Evolutionary conservation across 768 basidiomycete genomes (phyloP), one percentile per base, ranked within the genome.

Genomic region (Cystofilobasidium macerans): DNA sequence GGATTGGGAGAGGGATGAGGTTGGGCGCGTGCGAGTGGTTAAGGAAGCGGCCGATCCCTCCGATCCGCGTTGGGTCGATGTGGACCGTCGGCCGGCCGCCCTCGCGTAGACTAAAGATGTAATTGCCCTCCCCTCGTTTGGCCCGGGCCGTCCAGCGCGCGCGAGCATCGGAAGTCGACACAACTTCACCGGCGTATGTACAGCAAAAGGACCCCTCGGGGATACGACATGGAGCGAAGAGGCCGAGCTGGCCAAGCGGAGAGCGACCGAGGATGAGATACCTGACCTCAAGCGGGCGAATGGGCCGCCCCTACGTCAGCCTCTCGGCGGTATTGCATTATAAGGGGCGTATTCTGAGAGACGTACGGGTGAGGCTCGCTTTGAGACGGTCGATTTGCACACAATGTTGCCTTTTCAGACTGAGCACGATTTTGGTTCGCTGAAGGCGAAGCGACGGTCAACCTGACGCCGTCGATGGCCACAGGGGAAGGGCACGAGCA

Each of bases 1-100:
- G 47, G 47, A 61, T 32, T 3, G 60, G 65, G 18, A 56, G 53
- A 32, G 65, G 65, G 30, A 60, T 32, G 58, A 61, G 26, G 57
- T 66, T 66, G 7, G 65, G 65, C 5, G 48, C 36, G 58, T 66
- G 65, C 8, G 65, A 67, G 59, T 67, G 65, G 32, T 67, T 67
- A 40, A 67, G 56, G 51, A 67, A 67, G 9, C 65, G 65, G 12
- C 58, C 38, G 20, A 60, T 43, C 24, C 58, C 58, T 8, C 58
- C 58, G 20, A 60, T 43, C 13, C 24, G 30, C 18, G 38, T 45
- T 22, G 58, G 38, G 26, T 60, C 58, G 24, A 60, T 28, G 24
- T 43, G n/a, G 38, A 22, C 11, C 20, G n/a, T n/a, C n/a, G 26
- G 22, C 51, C 26, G 22, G 1, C n/a, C 35, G 11, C 58, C 58